Percentiles rank a stretch among this genome's conserved stretches.
Conservation (phyloP, 768 basidiomycete species). For the Calocybe indica region DNA sequence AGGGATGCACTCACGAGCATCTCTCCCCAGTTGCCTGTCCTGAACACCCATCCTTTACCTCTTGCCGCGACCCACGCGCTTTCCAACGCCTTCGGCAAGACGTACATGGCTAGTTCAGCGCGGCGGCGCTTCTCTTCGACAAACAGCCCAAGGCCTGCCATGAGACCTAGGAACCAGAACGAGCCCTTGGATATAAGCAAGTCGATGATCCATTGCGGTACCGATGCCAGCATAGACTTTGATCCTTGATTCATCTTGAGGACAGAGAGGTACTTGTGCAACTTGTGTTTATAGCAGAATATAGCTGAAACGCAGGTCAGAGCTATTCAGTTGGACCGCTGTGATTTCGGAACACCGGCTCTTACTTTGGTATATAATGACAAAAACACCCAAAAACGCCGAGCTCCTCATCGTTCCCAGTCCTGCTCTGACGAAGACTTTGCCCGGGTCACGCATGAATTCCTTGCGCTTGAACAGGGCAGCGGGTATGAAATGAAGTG, state of each 20-base stretch:
- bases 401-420: slow-evolving; percentile 78
- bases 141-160: slow-evolving; percentile 73
- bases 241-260: slow-evolving; percentile 11
- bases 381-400: slow-evolving; percentile 80
- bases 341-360: not conserved
- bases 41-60: slow-evolving; percentile 70
- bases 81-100: slow-evolving; percentile 84
- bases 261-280: slow-evolving; percentile 42
- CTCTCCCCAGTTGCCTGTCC: slow-evolving; percentile 66
- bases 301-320: slow-evolving; percentile 30
- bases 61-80: slow-evolving; percentile 81
- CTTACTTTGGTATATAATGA: slow-evolving; percentile 74
- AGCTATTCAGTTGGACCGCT: slow-evolving; percentile 15
- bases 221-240: slow-evolving; percentile 25
- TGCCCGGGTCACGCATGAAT: slow-evolving; percentile 60
- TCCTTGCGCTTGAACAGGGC: slow-evolving; percentile 72
- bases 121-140: slow-evolving; percentile 87
- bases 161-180: slow-evolving; percentile 70
- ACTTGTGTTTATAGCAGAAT: slow-evolving; percentile 62
- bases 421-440: slow-evolving; percentile 57
- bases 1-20: slow-evolving; percentile 40
- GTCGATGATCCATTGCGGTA: slow-evolving; percentile 45
- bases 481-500: slow-evolving; percentile 83
- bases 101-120: slow-evolving; percentile 89
- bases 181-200: slow-evolving; percentile 61